Conservation (phyloP, 495 filamentous ascomycete genomes). For the Aspergillus kassunensis region DNA sequence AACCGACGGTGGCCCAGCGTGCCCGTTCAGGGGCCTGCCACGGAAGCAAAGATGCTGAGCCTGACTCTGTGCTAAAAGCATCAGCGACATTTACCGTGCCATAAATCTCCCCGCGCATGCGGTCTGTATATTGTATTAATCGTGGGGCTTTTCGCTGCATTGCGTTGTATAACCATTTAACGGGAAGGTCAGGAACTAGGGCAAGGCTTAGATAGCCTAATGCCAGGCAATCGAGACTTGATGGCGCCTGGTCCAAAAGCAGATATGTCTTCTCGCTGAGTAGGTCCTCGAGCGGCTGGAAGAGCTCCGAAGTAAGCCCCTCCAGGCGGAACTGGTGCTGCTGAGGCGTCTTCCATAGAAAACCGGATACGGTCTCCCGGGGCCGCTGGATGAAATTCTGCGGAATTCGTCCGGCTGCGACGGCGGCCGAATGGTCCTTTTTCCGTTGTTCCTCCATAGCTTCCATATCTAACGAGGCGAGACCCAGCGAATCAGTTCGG, state of each 20-base stretch:
- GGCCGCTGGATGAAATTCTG: slow-evolving; percentile 38
- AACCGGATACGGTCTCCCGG: slow-evolving; percentile 36
- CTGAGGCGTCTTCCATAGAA: slow-evolving; percentile 38
- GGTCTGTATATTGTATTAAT: slow-evolving; percentile 52
- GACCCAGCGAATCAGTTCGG: slow-evolving; percentile 69
- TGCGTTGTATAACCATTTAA: slow-evolving; percentile 63
- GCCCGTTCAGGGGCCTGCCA: slow-evolving; percentile 36
- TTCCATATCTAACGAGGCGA: slow-evolving; percentile 63
- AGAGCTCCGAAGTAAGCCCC: slow-evolving; percentile 61
- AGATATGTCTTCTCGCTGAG: slow-evolving; percentile 55
- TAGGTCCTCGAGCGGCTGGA: slow-evolving; percentile 63
- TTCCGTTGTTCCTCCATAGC: slow-evolving; percentile 42
- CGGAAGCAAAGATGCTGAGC: slow-evolving; percentile 28
- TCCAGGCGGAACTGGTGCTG: slow-evolving; percentile 63
- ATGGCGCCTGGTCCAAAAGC: slow-evolving; percentile 45
- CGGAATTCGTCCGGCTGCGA: slow-evolving; percentile 40
- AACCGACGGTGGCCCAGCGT: slow-evolving; percentile 31
- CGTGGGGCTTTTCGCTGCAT: slow-evolving; percentile 53
- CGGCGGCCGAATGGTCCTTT: slow-evolving; percentile 40
- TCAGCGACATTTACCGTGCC: slow-evolving; percentile 30
- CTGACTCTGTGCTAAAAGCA: slow-evolving; percentile 17
- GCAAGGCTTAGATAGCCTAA: slow-evolving; percentile 75
- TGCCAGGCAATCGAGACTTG: slow-evolving; percentile 73
- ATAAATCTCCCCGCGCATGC: slow-evolving; percentile 39
- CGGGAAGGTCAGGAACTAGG: slow-evolving; percentile 64